Percentiles rank a stretch among this genome's conserved stretches.
These are phyloP conservation scores for Stylonectria norvegica DNA, from an alignment of 2,329 filamentous ascomycete species.

Conservation along the genomic window DNA sequence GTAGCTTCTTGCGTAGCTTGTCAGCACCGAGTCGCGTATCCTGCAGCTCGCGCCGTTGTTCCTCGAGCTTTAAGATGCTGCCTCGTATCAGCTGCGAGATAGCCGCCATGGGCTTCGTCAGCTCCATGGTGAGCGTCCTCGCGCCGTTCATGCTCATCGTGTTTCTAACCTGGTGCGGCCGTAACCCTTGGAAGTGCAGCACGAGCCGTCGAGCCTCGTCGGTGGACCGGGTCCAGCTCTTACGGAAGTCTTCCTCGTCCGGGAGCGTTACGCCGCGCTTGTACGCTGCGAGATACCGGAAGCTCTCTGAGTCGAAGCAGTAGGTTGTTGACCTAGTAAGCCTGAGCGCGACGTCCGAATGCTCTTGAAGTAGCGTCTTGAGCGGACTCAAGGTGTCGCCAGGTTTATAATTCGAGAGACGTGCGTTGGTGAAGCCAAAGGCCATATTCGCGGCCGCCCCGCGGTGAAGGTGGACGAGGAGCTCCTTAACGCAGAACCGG, in stretches of 20 bases:
- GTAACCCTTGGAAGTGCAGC: neutral
- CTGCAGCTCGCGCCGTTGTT: conserved; percentile 4
- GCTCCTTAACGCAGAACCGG: conserved; percentile 14
- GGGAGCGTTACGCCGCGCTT: neutral
- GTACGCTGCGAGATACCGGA: conserved; percentile 8
- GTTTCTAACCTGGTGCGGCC: conserved; percentile 17
- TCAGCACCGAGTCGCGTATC: neutral
- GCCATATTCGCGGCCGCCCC: conserved; percentile 13
- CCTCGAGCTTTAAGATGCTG: conserved; percentile 4
- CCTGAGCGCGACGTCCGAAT: neutral
- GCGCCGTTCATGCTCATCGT: conserved; percentile 17
- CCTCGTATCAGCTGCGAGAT: conserved; percentile 9
- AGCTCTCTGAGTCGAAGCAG: conserved; percentile 19
- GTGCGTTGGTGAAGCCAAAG: conserved; percentile 17
- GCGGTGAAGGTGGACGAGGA: conserved; percentile 9
- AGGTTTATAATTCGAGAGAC: conserved; percentile 7
- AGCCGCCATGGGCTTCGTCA: conserved; percentile 17
- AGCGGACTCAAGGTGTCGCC: conserved; percentile 7
- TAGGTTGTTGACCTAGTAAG: conserved; percentile 5
- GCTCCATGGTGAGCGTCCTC: conserved; percentile 3
- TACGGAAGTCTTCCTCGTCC: conserved; percentile 2
- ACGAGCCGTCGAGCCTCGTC: conserved; percentile 13
- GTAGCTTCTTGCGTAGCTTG: conserved; percentile 2
- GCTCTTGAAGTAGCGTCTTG: neutral
- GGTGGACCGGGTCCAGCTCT: conserved; percentile 19